Percentiles rank a stretch among this genome's conserved stretches.
Conservation (phyloP, 2,329 filamentous ascomycete genomes). For the Calonectria hongkongensis region DNA sequence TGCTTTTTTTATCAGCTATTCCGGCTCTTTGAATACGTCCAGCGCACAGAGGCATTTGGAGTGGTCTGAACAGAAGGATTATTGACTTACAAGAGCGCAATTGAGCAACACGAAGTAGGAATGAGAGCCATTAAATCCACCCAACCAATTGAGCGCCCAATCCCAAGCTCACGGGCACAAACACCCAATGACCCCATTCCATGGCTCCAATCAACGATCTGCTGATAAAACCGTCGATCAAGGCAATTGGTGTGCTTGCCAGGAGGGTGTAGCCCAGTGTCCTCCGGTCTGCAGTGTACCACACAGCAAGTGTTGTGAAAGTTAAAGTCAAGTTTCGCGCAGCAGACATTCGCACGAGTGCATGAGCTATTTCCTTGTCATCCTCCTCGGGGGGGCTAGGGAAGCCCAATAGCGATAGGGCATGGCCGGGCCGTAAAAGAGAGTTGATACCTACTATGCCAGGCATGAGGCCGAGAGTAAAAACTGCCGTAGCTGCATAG, state of each 20-base stretch:
- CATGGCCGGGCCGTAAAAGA: constrained; percentile 13
- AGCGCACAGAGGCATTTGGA: too few species aligned
- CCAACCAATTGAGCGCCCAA: constrained; percentile 17
- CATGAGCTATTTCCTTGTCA: constrained; percentile 8
- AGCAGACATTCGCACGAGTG: constrained; percentile 20
- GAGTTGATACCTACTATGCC: constrained; percentile 32
- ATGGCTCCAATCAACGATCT: neutral
- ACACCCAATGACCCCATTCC: constrained; percentile 31
- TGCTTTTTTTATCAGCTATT: too few species aligned
- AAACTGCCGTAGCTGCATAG: constrained; percentile 20
- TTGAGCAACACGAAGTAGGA: too few species aligned
- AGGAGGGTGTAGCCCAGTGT: constrained; percentile 25
- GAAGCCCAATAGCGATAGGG: constrained; percentile 21
- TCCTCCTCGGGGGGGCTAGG: constrained; percentile 13
- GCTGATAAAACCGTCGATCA: constrained; percentile 32
- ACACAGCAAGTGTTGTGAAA: constrained; percentile 11
- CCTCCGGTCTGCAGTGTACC: constrained; percentile 23
- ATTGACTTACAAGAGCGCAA: too few species aligned
- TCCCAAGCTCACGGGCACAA: constrained; percentile 26
- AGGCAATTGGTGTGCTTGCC: constrained; percentile 8
- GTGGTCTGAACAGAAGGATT: too few species aligned
- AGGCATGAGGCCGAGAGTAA: constrained; percentile 18
- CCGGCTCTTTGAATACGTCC: too few species aligned
- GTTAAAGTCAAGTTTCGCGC: constrained; percentile 23
- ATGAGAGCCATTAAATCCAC: constrained; percentile 8